Conservation (phyloP, 225 moss, liverwort and hornwort species). For the Lunularia cruciata region DNA sequence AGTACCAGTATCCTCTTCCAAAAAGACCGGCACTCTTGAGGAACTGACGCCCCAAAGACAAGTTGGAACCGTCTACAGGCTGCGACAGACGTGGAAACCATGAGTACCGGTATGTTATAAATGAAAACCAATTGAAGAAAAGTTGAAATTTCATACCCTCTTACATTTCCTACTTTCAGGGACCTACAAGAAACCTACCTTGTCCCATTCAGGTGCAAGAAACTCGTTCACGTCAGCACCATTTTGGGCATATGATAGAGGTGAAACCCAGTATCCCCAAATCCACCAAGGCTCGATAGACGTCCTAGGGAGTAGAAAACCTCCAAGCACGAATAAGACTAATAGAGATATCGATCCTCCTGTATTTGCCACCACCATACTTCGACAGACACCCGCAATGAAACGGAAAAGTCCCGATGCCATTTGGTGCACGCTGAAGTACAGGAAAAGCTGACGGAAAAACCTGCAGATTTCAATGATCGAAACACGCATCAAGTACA, state of each 20-base stretch:
- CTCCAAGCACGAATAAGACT: conserved; percentile 71
- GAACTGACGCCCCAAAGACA: conserved; percentile 37
- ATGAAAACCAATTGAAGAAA: too few relatives aligned
- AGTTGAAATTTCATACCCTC: too few relatives aligned
- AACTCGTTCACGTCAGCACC: conserved; percentile 80
- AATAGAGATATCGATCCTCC: conserved; percentile 70
- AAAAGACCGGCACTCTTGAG: conserved; percentile 54
- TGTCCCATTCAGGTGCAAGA: conserved; percentile 74
- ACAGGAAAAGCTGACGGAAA: conserved; percentile 61
- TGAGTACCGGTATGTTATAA: not conserved
- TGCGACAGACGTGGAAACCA: not conserved
- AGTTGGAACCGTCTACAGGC: not conserved
- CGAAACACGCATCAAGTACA: too few relatives aligned
- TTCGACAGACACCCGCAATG: conserved; percentile 71
- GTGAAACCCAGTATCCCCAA: conserved; percentile 97
- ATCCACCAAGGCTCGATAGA: conserved; percentile 90
- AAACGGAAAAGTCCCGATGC: conserved; percentile 70
- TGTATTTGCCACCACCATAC: conserved; percentile 77
- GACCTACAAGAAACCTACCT: too few relatives aligned
- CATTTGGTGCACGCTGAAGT: conserved; percentile 69
- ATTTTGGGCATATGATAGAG: conserved; percentile 66
- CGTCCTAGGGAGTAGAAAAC: conserved; percentile 66
- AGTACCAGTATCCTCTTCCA: conserved; percentile 61
- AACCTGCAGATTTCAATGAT: conserved; percentile 58
- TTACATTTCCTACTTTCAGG: too few relatives aligned